Evolutionary conservation across 176 grass and related monocot genomes (phyloP).

Genomic region (Carex pumila): DNA sequence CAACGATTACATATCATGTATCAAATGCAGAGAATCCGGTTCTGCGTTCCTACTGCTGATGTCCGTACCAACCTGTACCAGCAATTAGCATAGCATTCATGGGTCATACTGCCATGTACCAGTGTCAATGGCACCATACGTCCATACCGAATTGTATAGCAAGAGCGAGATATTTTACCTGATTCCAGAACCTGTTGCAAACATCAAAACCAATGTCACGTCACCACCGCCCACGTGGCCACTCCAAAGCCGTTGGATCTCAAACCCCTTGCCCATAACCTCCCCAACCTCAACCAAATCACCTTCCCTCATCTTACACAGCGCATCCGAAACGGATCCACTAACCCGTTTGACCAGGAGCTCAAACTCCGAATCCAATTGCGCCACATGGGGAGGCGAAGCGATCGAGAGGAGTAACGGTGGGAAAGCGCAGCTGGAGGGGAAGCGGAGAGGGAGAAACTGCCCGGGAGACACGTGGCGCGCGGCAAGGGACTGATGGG

Average conservation of each 20-base stretch:
- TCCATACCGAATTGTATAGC: background rate
- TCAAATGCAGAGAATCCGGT: background rate
- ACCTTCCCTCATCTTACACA: conserved; percentile 49
- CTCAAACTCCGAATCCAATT: conserved; percentile 25
- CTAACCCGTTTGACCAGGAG: conserved; percentile 68
- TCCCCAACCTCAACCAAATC: conserved; percentile 70
- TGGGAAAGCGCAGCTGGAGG: conserved; percentile 26
- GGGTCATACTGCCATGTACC: background rate
- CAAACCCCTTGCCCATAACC: conserved; percentile 71
- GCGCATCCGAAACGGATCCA: conserved; percentile 47
- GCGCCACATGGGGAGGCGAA: conserved; percentile 30
- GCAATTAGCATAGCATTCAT: background rate
- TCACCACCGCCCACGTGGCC: conserved; percentile 31
- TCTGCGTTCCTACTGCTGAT: background rate
- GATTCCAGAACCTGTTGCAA: conserved; percentile 82
- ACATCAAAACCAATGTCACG: conserved; percentile 49
- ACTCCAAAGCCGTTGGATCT: conserved; percentile 41
- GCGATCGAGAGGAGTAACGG: conserved; percentile 73
- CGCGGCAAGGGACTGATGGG: conserved; percentile 31
- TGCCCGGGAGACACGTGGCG: conserved; percentile 45
- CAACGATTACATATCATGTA: background rate
- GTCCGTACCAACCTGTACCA: background rate
- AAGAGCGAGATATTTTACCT: conserved; percentile 26
- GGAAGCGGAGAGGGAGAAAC: conserved; percentile 67
- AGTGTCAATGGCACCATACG: background rate